These are phyloP conservation scores for Sporothrix globosa DNA, from an alignment of 2,329 filamentous ascomycete species.

Conservation along the genomic window DNA sequence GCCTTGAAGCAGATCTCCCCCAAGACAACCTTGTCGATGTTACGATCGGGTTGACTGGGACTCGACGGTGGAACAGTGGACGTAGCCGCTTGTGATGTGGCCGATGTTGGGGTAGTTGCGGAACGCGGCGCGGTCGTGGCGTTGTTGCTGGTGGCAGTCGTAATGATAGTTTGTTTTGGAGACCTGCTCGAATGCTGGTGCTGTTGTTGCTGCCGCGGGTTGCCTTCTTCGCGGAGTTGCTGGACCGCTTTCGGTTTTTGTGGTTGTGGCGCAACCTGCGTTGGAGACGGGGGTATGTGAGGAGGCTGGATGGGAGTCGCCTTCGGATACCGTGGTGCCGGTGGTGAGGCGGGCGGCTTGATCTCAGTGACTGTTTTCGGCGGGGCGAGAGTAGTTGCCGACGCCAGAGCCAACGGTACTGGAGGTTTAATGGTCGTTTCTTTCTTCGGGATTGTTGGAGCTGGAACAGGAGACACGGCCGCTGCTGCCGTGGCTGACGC, in stretches of 20 bases:
- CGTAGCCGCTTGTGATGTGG: background rate
- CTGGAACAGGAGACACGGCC: background rate
- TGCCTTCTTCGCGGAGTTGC: constrained; percentile 11
- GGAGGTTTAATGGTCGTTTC: constrained; percentile 28
- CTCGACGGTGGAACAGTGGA: constrained; percentile 41
- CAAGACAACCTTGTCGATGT: constrained; percentile 83
- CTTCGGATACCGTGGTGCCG: constrained; percentile 4
- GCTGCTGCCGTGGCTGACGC: background rate
- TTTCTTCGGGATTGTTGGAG: constrained; percentile 20
- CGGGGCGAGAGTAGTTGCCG: background rate
- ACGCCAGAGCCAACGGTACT: background rate
- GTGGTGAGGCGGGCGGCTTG: constrained; percentile 25
- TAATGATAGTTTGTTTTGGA: background rate
- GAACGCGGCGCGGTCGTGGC: constrained; percentile 34
- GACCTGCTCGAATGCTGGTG: background rate
- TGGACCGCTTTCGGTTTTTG: constrained; percentile 40
- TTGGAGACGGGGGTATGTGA: background rate
- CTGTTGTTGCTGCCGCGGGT: background rate
- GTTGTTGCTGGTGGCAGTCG: background rate
- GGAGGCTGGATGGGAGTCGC: constrained; percentile 30
- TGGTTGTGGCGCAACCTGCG: background rate
- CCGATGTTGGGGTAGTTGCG: constrained; percentile 47
- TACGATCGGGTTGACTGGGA: constrained; percentile 61
- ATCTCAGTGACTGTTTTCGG: constrained; percentile 31
- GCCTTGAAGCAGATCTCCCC: constrained; percentile 82